phyloP scores from a whole-genome alignment of 371 early-diverging fungal species.

The Mortierella sp. region DNA sequence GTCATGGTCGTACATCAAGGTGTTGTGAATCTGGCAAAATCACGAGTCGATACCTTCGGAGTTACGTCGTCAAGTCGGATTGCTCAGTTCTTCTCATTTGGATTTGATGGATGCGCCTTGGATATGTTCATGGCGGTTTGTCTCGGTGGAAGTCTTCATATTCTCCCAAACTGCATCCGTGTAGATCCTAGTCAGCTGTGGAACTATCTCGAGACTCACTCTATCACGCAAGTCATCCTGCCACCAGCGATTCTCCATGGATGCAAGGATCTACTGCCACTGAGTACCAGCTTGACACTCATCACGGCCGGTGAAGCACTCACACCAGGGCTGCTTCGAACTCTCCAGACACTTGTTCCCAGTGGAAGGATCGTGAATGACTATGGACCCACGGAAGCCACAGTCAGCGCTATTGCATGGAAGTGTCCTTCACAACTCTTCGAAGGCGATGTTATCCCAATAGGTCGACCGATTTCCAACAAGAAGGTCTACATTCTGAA shows the following conservation, averaged over 20 bases:
- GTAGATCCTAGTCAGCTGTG: background rate
- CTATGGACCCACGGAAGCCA: constrained; percentile 54
- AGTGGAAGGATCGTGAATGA: too few relatives aligned
- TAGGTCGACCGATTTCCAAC: constrained; percentile 19
- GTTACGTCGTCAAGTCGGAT: background rate
- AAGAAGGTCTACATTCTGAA: constrained; percentile 17
- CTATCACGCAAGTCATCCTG: background rate
- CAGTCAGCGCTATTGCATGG: constrained; percentile 7
- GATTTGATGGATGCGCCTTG: constrained; percentile 2
- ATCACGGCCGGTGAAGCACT: background rate
- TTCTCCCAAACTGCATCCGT: background rate
- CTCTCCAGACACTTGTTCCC: background rate
- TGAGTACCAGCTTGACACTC: background rate
- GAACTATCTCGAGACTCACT: background rate
- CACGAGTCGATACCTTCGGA: background rate
- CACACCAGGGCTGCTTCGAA: background rate
- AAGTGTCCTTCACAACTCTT: background rate
- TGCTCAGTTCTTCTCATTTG: background rate
- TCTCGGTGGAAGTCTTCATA: background rate
- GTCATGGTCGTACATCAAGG: constrained; percentile 39
- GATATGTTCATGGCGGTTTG: background rate
- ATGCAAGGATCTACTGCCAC: background rate
- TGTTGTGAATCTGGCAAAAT: background rate
- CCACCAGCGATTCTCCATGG: background rate
- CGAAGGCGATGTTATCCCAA: background rate